Percentiles rank a stretch among this genome's conserved stretches.
Evolutionary conservation across 768 basidiomycete species (phyloP).

Genomic region (Mrakia hoshinonis): DNA sequence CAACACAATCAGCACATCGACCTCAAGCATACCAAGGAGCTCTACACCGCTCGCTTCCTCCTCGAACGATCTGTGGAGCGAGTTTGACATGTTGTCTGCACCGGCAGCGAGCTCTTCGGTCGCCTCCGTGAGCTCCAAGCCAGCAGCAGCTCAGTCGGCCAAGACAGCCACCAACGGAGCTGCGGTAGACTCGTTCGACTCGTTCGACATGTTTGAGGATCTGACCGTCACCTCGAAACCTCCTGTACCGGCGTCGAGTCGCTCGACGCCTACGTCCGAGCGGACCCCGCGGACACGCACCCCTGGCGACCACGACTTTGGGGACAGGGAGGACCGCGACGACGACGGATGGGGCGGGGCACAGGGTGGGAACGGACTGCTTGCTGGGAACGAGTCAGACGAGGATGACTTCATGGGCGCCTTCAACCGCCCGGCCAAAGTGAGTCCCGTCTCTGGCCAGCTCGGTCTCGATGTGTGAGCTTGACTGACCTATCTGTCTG

Average conservation of each 20-base stretch:
- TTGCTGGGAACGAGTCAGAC: not conserved
- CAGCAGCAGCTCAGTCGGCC: not conserved
- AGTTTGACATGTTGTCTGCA: constrained; percentile 27
- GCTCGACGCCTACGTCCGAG: not conserved
- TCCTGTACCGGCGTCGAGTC: not conserved
- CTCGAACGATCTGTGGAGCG: constrained; percentile 20
- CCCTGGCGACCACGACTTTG: constrained; percentile 9
- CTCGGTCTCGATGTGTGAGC: not conserved
- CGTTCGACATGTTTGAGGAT: constrained; percentile 24
- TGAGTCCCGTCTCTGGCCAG: not conserved
- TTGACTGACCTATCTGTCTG: not conserved
- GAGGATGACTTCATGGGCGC: constrained; percentile 26
- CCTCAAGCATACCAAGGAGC: not conserved
- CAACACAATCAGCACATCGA: not conserved
- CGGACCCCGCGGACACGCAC: constrained; percentile 2
- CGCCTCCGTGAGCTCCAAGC: not conserved
- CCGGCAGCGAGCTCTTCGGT: constrained; percentile 6
- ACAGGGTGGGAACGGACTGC: not conserved
- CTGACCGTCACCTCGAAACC: not conserved
- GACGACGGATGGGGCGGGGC: constrained; percentile 10
- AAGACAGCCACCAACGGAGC: constrained; percentile 9
- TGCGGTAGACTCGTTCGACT: constrained; percentile 26
- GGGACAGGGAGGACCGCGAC: constrained; percentile 2
- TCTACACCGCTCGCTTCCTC: not conserved
- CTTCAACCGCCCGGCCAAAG: constrained; percentile 6